Percentiles rank a stretch among this genome's conserved stretches.
Conservation (phyloP, 768 basidiomycete genomes). For the Amanita phalloides region DNA sequence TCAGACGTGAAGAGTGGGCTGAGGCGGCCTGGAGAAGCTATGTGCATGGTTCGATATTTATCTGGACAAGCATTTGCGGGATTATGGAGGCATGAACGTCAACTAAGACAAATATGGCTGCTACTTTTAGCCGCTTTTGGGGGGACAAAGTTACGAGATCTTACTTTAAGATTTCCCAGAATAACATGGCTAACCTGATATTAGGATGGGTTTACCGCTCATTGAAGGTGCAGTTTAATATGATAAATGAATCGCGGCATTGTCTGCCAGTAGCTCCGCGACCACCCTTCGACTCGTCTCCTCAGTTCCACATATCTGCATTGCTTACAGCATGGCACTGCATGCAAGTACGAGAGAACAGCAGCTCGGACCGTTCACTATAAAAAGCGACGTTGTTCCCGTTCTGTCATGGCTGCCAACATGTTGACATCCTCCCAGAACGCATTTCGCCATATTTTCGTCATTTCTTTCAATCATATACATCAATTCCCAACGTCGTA, state of each 20-base stretch:
- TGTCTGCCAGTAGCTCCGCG: neutral
- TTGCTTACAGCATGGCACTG: neutral
- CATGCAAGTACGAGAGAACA: neutral
- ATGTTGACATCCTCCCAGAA: neutral
- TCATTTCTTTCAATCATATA: neutral
- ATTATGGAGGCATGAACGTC: neutral
- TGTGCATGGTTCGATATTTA: neutral
- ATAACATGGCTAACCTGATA: neutral
- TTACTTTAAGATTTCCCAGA: too few relatives aligned
- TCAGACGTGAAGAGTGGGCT: neutral
- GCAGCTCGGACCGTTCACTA: neutral
- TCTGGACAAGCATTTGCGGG: neutral
- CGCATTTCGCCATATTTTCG: neutral
- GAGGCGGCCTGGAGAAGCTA: neutral
- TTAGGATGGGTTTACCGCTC: neutral
- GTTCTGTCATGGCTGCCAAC: neutral
- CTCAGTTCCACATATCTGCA: neutral
- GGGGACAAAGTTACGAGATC: neutral
- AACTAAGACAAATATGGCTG: constrained; percentile 1
- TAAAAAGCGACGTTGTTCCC: neutral
- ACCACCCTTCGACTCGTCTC: neutral
- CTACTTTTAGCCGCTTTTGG: neutral
- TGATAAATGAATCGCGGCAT: neutral
- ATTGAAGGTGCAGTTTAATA: neutral
- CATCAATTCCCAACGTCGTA: too few relatives aligned